Percentiles rank a stretch among this genome's conserved stretches.
These are phyloP conservation scores for Coprinopsis marcescibilis DNA, from an alignment of 768 basidiomycete genomes.

Conservation along the genomic window DNA sequence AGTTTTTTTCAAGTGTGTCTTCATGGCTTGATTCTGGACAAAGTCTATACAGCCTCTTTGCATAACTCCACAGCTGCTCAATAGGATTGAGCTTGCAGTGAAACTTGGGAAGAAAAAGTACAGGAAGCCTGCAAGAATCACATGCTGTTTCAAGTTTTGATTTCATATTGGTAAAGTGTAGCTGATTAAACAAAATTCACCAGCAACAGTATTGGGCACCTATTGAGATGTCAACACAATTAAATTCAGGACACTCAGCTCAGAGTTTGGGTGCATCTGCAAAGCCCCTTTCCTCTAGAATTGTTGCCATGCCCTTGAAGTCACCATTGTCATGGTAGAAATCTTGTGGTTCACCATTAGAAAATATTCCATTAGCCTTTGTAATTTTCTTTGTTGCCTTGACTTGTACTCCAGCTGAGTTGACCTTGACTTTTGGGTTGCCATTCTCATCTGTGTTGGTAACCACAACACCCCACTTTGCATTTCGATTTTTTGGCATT, in stretches of 20 bases:
- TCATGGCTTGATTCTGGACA: slow-evolving; percentile 4
- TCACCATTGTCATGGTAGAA: slow-evolving; percentile 21
- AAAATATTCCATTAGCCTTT: slow-evolving; percentile 18
- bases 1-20: slow-evolving; percentile 11
- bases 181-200: slow-evolving; percentile 25
- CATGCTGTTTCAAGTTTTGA: slow-evolving; percentile 19
- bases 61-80: slow-evolving; percentile 18
- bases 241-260: slow-evolving; percentile 24
- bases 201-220: slow-evolving; percentile 19
- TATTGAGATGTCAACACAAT: slow-evolving; percentile 13
- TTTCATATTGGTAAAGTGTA: slow-evolving; percentile 24
- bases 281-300: slow-evolving; percentile 23
- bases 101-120: slow-evolving; percentile 28
- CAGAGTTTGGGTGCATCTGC: slow-evolving; percentile 19
- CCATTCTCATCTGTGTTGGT: too few species aligned
- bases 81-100: slow-evolving; percentile 19
- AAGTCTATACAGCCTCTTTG: slow-evolving; percentile 11
- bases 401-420: too few species aligned
- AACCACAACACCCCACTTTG: too few species aligned
- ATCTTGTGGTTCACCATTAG: slow-evolving; percentile 17
- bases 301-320: slow-evolving; percentile 33
- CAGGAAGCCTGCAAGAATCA: slow-evolving; percentile 15
- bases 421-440: too few species aligned
- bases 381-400: too few species aligned
- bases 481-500: too few species aligned